Evolutionary conservation across 1,139 yeast genomes (phyloP).

Genomic region (Pichia sp.): DNA sequence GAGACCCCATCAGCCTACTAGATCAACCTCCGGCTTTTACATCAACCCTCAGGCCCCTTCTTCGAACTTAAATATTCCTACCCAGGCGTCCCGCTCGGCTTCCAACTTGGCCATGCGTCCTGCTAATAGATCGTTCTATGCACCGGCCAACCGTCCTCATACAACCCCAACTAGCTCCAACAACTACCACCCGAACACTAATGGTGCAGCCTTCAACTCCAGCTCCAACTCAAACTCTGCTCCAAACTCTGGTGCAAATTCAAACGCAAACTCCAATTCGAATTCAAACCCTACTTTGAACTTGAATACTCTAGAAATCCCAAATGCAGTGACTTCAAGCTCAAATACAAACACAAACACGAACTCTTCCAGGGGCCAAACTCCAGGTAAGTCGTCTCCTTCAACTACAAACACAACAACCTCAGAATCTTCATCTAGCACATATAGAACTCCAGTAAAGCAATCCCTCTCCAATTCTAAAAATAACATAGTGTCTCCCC

Average conservation of each 20-base stretch:
- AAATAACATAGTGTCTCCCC: not conserved
- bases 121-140: not conserved
- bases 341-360: not conserved
- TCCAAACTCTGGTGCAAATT: not conserved
- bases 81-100: not conserved
- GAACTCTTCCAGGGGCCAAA: not conserved
- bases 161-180: not conserved
- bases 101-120: not conserved
- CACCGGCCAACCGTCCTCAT: not conserved
- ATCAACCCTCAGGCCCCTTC: slow-evolving; percentile 5
- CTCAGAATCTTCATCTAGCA: not conserved
- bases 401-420: slow-evolving; percentile 18
- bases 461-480: not conserved
- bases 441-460: not conserved
- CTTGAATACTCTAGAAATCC: not conserved
- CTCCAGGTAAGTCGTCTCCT: slow-evolving; percentile 9
- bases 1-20: not conserved
- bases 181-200: not conserved
- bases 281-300: not conserved
- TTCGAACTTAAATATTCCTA: not conserved
- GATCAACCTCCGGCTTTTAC: not conserved
- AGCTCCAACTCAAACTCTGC: not conserved
- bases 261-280: slow-evolving; percentile 1
- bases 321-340: not conserved
- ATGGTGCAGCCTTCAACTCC: not conserved